Percentiles rank a stretch among this genome's conserved stretches.
phyloP scores from a whole-genome alignment of 2,329 filamentous ascomycete species.

The Fusarium chlamydosporum region DNA sequence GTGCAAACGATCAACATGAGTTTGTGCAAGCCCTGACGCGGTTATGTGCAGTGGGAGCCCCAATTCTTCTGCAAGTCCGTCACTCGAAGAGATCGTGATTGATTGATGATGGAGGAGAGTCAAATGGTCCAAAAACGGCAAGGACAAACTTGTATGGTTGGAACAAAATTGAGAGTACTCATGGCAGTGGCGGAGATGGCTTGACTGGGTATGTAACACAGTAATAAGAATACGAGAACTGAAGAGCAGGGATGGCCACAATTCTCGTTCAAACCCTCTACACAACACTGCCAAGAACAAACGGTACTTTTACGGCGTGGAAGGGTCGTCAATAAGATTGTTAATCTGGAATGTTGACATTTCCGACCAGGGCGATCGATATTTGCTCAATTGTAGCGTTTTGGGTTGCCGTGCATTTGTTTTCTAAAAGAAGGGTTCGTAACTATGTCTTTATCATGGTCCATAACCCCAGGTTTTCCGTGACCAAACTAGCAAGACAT shows the following conservation, averaged over 20 bases:
- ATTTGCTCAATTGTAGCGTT: neutral
- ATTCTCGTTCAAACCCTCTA: neutral
- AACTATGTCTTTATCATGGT: neutral
- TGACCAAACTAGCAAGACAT: neutral
- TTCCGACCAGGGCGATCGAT: neutral
- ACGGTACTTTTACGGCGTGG: neutral
- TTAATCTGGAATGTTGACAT: neutral
- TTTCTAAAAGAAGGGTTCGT: neutral
- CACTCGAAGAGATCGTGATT: neutral
- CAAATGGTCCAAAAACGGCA: neutral
- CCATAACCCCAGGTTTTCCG: neutral
- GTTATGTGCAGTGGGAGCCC: neutral
- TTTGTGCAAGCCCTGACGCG: neutral
- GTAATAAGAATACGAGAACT: neutral
- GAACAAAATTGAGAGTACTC: neutral
- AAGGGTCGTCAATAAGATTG: neutral
- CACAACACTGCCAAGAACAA: neutral
- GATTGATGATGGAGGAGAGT: neutral
- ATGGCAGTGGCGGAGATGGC: neutral
- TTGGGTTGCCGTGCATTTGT: neutral
- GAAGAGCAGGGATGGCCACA: neutral
- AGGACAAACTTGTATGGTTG: too few relatives aligned
- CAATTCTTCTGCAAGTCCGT: neutral
- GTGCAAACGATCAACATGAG: neutral
- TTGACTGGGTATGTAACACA: neutral